These are phyloP conservation scores for Lasiosphaeria hispida DNA, from an alignment of 495 filamentous ascomycete genomes.

Conservation along the genomic window DNA sequence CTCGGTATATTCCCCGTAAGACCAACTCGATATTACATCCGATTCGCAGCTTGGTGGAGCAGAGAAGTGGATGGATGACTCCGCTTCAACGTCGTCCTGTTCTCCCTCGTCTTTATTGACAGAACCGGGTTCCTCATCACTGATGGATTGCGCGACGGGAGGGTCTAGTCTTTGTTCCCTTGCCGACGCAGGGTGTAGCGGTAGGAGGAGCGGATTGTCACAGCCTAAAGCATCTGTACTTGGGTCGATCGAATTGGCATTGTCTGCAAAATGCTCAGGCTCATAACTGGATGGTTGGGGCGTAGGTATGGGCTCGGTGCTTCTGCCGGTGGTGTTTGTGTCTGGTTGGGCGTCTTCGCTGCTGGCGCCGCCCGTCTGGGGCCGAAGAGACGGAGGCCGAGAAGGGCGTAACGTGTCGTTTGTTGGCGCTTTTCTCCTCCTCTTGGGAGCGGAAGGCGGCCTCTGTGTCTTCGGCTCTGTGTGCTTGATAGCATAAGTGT, in stretches of 20 bases:
- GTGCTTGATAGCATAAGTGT: background rate
- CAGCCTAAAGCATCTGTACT: no score
- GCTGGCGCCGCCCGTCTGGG: background rate
- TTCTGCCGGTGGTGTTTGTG: background rate
- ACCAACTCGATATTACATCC: constrained; percentile 1
- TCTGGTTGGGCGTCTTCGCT: background rate
- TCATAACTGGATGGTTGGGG: background rate
- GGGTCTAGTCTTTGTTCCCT: no score
- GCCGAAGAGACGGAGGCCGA: background rate
- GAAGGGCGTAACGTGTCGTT: background rate
- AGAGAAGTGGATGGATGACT: background rate
- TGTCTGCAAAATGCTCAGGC: background rate
- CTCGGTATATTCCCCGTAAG: constrained; percentile 1
- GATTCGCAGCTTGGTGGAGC: background rate
- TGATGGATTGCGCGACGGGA: no score
- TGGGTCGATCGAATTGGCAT: no score
- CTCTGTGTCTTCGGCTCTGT: background rate
- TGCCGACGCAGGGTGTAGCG: no score
- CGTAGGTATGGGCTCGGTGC: background rate
- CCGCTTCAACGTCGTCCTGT: background rate
- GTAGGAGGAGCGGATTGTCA: no score
- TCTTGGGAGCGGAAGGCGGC: background rate
- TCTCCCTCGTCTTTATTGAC: background rate
- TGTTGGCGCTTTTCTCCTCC: background rate
- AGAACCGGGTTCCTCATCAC: no score